Conservation (phyloP, 306 rosid genomes). For the Ochetophila trinervis region DNA sequence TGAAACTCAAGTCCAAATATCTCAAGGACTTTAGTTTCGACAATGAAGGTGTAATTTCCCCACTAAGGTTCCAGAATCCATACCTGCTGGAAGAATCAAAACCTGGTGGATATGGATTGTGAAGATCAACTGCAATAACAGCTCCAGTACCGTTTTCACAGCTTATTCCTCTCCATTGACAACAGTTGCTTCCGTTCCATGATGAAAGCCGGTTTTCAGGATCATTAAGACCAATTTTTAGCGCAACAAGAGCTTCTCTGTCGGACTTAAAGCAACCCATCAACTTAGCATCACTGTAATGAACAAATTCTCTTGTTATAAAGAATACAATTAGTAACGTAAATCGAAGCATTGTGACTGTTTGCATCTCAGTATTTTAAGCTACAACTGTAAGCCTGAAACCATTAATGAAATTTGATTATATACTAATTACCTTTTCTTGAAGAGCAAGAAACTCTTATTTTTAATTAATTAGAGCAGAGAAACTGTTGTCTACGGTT, state of each 20-base stretch:
- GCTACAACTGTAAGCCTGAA: too few species aligned
- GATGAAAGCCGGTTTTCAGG: slow-evolving; percentile 16
- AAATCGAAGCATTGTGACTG: too few species aligned
- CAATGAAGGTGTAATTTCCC: slow-evolving; percentile 17
- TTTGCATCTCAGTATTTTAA: too few species aligned
- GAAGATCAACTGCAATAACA: slow-evolving; percentile 39
- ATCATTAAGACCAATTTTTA: slow-evolving; percentile 7
- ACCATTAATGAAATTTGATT: too few species aligned
- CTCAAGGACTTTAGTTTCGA: slow-evolving; percentile 32
- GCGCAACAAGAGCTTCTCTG: slow-evolving; percentile 36
- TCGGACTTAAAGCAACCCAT: slow-evolving; percentile 27
- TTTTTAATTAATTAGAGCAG: too few species aligned
- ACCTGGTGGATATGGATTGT: slow-evolving; percentile 18
- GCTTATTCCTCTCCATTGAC: slow-evolving; percentile 41
- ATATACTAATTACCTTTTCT: too few species aligned
- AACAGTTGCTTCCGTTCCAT: slow-evolving; percentile 40
- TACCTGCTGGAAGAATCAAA: slow-evolving; percentile 16
- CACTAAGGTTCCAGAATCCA: slow-evolving; percentile 35
- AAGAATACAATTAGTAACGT: too few species aligned
- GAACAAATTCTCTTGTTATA: too few species aligned
- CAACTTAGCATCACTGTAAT: not conserved
- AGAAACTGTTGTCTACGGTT: too few species aligned
- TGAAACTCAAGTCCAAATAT: slow-evolving; percentile 45
- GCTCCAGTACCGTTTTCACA: slow-evolving; percentile 34
- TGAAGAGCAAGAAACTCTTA: too few species aligned